Percentiles rank a stretch among this genome's conserved stretches.
These are phyloP conservation scores for Cichorium intybus DNA, from an alignment of 140 eudicot genomes.

Conservation along the genomic window DNA sequence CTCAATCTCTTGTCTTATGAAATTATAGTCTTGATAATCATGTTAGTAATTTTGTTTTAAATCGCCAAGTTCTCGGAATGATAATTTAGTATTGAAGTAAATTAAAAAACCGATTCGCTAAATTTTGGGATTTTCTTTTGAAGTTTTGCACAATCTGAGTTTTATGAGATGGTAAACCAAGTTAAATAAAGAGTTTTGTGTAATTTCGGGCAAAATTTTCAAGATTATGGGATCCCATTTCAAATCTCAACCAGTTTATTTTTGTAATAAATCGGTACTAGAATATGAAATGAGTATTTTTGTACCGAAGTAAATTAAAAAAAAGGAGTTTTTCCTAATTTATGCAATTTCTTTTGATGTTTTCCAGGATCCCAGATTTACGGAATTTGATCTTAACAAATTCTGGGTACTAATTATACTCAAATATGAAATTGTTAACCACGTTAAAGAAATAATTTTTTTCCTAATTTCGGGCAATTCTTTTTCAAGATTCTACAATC, in stretches of 20 bases:
- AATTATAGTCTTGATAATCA: background rate
- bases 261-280: background rate
- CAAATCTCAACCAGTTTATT: too few species aligned
- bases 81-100: too few species aligned
- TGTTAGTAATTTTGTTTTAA: background rate
- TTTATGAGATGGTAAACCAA: too few species aligned
- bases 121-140: too few species aligned
- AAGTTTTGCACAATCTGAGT: too few species aligned
- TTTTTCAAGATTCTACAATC: constrained; percentile 9
- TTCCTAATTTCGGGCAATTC: background rate
- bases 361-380: background rate
- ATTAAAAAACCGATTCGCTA: too few species aligned
- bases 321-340: background rate
- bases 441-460: constrained; percentile 8
- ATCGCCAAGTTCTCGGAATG: too few species aligned
- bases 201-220: too few species aligned
- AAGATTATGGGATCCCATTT: too few species aligned
- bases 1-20: too few species aligned
- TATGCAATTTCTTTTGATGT: background rate
- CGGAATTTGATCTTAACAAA: background rate
- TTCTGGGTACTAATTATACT: background rate
- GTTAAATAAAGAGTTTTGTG: too few species aligned
- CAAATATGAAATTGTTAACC: background rate
- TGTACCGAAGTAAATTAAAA: background rate
- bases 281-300: background rate